These are phyloP conservation scores for Ceratocystis lukuohia DNA, from an alignment of 2,329 filamentous ascomycete genomes.

Conservation along the genomic window DNA sequence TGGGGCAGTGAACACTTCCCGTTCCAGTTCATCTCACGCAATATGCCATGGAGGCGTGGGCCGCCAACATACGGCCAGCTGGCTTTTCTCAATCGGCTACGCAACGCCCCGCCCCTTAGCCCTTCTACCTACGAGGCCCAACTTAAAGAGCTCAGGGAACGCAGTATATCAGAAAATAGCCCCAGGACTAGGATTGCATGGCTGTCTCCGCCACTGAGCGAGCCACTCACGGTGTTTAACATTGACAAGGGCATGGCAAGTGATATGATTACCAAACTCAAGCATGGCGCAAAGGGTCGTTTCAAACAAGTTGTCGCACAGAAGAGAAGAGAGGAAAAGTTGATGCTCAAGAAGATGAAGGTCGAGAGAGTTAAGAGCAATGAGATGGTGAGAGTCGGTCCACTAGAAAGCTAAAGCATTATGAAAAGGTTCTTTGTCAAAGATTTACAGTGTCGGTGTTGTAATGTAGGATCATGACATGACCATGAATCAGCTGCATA, in stretches of 20 bases:
- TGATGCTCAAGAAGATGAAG: constrained; percentile 26
- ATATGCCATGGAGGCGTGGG: constrained; percentile 54
- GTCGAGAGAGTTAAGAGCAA: constrained; percentile 31
- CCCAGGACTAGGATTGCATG: not conserved
- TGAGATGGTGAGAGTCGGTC: constrained; percentile 44
- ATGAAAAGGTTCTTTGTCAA: not conserved
- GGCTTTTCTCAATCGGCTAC: constrained; percentile 53
- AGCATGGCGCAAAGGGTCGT: constrained; percentile 60
- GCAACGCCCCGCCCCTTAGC: constrained; percentile 29
- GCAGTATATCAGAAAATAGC: not conserved
- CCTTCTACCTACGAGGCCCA: constrained; percentile 27
- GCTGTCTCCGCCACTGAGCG: constrained; percentile 17
- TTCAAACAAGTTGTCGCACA: constrained; percentile 41
- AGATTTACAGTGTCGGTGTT: no score
- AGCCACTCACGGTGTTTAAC: constrained; percentile 40
- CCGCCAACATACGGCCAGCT: constrained; percentile 55
- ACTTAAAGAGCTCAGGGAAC: constrained; percentile 33
- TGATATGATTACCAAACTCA: constrained; percentile 88
- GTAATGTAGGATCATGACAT: no score
- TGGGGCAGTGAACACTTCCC: constrained; percentile 56
- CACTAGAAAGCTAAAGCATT: constrained; percentile 22
- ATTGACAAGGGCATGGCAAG: constrained; percentile 68
- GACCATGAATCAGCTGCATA: no score
- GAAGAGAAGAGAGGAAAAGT: constrained; percentile 35
- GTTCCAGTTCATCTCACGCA: constrained; percentile 49